Evolutionary conservation across 768 basidiomycete species (phyloP).

Genomic region (Lentinula sp.): DNA sequence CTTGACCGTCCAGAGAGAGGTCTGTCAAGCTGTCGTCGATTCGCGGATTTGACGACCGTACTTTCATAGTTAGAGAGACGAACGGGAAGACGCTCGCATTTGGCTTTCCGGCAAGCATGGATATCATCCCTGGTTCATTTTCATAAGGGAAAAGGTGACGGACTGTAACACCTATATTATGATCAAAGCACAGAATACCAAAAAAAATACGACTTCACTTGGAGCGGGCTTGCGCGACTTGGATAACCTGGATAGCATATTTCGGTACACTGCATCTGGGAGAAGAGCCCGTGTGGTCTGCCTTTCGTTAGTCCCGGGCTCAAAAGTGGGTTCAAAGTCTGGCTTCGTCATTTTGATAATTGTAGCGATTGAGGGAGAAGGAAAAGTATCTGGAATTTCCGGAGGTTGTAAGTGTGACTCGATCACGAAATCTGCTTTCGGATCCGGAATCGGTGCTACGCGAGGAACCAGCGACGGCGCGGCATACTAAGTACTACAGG

Average conservation of each 20-base stretch:
- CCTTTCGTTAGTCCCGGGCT: not conserved
- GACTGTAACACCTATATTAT: constrained; percentile 29
- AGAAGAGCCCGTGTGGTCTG: not conserved
- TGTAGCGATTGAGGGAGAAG: no score
- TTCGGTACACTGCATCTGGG: not conserved
- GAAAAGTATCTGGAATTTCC: no score
- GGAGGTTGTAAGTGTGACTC: no score
- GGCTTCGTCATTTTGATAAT: not conserved
- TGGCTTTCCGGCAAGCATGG: constrained; percentile 86
- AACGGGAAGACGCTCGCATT: constrained; percentile 87
- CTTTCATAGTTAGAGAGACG: constrained; percentile 63
- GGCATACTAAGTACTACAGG: not conserved
- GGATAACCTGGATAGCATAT: not conserved
- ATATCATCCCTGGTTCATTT: constrained; percentile 67
- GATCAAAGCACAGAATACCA: not conserved
- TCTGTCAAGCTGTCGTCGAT: constrained; percentile 29
- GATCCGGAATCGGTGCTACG: no score
- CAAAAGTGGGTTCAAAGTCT: not conserved
- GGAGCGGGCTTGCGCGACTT: constrained; percentile 1
- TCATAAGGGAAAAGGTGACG: constrained; percentile 75
- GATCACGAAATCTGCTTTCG: no score
- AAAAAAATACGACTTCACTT: not conserved
- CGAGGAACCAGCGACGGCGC: no score
- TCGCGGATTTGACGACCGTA: constrained; percentile 37
- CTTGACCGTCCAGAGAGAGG: constrained; percentile 47